Percentiles rank a stretch among this genome's conserved stretches.
These are phyloP conservation scores for Aschersonia sp. DNA, from an alignment of 2,329 filamentous ascomycete species.

Conservation along the genomic window DNA sequence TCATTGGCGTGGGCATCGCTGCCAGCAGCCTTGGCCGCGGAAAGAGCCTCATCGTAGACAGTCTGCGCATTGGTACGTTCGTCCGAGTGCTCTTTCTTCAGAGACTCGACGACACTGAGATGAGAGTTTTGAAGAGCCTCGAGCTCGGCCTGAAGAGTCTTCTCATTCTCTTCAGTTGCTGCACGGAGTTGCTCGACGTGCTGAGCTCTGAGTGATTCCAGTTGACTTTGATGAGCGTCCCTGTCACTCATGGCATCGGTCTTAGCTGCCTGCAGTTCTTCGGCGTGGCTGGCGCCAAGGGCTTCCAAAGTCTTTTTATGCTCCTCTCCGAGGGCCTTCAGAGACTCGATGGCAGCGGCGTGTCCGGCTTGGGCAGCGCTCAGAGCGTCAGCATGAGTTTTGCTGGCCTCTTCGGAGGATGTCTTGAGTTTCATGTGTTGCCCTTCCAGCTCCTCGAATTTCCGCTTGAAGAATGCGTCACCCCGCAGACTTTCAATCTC, in stretches of 20 bases:
- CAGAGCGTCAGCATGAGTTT: constrained; percentile 26
- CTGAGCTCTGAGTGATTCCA: constrained; percentile 39
- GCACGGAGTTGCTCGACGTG: constrained; percentile 35
- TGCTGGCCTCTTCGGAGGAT: constrained; percentile 19
- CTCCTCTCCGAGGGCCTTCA: constrained; percentile 36
- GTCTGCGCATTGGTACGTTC: constrained; percentile 20
- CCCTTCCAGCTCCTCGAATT: constrained; percentile 44
- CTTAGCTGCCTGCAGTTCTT: constrained; percentile 43
- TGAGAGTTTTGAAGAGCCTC: constrained; percentile 29
- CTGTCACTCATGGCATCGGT: constrained; percentile 33
- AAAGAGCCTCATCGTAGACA: constrained; percentile 16
- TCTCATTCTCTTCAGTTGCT: constrained; percentile 26
- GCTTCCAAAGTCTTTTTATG: constrained; percentile 40
- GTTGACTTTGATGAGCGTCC: constrained; percentile 31
- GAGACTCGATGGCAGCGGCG: constrained; percentile 25
- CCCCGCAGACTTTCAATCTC: constrained; percentile 50
- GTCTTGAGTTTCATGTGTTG: constrained; percentile 37
- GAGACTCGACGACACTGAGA: constrained; percentile 22
- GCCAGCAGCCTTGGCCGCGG: constrained; percentile 14
- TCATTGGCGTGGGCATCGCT: constrained; percentile 15
- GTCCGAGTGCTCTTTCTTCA: constrained; percentile 25
- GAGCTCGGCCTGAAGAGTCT: constrained; percentile 23
- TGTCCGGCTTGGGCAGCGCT: constrained; percentile 28
- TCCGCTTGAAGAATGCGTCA: constrained; percentile 49
- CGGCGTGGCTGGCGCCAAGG: constrained; percentile 40